Base-by-base conservation (phyloP, 306 rosid species). In the Sechiopsis laciniata region DNA sequence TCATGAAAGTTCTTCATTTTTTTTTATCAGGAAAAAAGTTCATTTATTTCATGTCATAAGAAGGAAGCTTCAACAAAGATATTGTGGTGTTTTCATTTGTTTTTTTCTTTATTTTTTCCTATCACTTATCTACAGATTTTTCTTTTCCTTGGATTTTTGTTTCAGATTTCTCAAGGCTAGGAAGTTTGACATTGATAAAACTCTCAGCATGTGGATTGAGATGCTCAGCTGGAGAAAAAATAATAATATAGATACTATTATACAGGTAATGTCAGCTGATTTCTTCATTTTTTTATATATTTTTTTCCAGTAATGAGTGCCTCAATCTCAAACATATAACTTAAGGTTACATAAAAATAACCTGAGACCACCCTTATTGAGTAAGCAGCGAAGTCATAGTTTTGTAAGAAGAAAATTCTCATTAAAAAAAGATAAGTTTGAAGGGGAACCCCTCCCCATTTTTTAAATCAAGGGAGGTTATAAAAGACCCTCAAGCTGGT, bases 221-320 rank as follows among this genome's bases (percentile, higher is more conserved):
- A 94, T 91, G 99, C 92, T 94, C 63, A 87, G 76, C 63, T 94
- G 99, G 97, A 91, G 99, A 84, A 87, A 82, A 84, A 91, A 83
- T 56, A 75, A 66, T 35, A 87, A 89, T 73, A 88, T 78, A 74
- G 96, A 94, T 76, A 83, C 89, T 69, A 85, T 94, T 75, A 71
- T 87, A 16, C 84, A 88, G 99, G 99, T 94, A 84, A 74, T 45
- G 4, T 79, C 53, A 55, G 61, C 57, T 40, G 20, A 9, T 58
- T 3, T 8, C 77, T 74, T 45, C 48, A 5, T 45, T 16, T 74
- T 55, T 13, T 11, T 11, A 5, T 22, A 4, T 5, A 20, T 60
- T 61, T 14, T 13, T 61, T 15, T 0, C 13, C 14, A 3, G 50
- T 35, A 29, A 32, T n/a, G 12, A 4, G 19, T 73, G 55, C 37